Evolutionary conservation across 768 basidiomycete species (phyloP).

Genomic region (Suillus decipiens): DNA sequence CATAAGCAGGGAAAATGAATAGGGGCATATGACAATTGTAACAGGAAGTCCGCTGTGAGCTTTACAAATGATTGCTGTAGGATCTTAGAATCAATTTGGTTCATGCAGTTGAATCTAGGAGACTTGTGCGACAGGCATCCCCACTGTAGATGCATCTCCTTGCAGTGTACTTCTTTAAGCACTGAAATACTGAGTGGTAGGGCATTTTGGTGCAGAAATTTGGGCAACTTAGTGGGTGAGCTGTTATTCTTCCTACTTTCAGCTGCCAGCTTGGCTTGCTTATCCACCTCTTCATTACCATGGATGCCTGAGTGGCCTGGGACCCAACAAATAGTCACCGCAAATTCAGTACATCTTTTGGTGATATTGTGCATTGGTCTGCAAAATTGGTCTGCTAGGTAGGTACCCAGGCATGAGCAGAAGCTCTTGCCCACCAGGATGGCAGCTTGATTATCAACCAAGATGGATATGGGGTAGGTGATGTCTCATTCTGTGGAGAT

Average conservation of each 20-base stretch:
- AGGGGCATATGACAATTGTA: no score
- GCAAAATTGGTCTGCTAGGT: neutral
- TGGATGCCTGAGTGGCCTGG: neutral
- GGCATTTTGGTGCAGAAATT: neutral
- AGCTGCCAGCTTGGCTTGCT: neutral
- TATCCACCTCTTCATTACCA: slow-evolving; percentile 4
- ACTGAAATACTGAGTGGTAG: neutral
- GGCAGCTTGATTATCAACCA: slow-evolving; percentile 17
- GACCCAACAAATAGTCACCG: neutral
- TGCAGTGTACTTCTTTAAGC: neutral
- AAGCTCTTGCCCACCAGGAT: slow-evolving; percentile 10
- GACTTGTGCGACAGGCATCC: slow-evolving; percentile 3
- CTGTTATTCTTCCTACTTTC: neutral
- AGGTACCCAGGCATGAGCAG: neutral
- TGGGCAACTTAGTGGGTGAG: neutral
- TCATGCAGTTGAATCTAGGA: neutral
- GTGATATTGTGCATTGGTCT: neutral
- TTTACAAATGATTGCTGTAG: neutral
- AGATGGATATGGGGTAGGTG: slow-evolving; percentile 8
- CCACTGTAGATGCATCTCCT: neutral
- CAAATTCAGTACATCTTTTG: neutral
- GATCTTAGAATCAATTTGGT: neutral
- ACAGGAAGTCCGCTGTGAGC: neutral
- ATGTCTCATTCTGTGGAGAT: slow-evolving; percentile 1
- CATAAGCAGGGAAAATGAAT: no score